Evolutionary conservation across 2,329 filamentous ascomycete species (phyloP).

Genomic region (Colletotrichum tropicicola): DNA sequence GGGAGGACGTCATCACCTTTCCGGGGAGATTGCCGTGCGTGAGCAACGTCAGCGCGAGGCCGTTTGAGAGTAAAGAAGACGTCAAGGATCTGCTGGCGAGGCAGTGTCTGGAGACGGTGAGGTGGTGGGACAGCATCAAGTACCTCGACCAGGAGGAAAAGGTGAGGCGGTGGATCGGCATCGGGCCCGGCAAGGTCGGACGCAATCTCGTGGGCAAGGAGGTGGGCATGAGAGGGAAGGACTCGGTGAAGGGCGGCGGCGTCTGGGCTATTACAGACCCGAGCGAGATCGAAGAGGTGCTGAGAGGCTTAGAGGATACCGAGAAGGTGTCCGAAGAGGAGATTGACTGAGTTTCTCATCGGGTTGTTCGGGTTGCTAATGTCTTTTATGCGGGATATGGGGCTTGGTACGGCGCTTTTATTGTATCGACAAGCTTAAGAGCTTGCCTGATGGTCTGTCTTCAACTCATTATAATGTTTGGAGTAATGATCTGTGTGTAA

Average conservation of each 20-base stretch:
- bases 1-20: slow-evolving; percentile 75
- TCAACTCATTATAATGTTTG: background rate
- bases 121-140: slow-evolving; percentile 93
- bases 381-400: background rate
- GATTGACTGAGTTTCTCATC: slow-evolving; percentile 37
- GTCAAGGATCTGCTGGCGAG: slow-evolving; percentile 82
- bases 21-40: slow-evolving; percentile 81
- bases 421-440: background rate
- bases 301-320: slow-evolving; percentile 73
- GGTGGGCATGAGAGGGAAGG: slow-evolving; percentile 84
- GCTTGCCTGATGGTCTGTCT: slow-evolving; percentile 1
- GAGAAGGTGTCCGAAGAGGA: slow-evolving; percentile 61
- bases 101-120: slow-evolving; percentile 89
- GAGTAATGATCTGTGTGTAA: slow-evolving; percentile 13
- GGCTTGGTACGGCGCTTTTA: background rate
- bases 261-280: slow-evolving; percentile 93
- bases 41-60: slow-evolving; percentile 85
- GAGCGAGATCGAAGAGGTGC: slow-evolving; percentile 74
- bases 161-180: slow-evolving; percentile 87
- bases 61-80: slow-evolving; percentile 77
- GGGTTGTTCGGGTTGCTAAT: background rate
- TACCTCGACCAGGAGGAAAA: slow-evolving; percentile 87
- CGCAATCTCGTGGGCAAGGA: slow-evolving; percentile 95
- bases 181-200: slow-evolving; percentile 93
- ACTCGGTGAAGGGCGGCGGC: slow-evolving; percentile 85